These are phyloP conservation scores for Moricandia arvensis DNA, from an alignment of 345 rosid species.

Conservation along the genomic window DNA sequence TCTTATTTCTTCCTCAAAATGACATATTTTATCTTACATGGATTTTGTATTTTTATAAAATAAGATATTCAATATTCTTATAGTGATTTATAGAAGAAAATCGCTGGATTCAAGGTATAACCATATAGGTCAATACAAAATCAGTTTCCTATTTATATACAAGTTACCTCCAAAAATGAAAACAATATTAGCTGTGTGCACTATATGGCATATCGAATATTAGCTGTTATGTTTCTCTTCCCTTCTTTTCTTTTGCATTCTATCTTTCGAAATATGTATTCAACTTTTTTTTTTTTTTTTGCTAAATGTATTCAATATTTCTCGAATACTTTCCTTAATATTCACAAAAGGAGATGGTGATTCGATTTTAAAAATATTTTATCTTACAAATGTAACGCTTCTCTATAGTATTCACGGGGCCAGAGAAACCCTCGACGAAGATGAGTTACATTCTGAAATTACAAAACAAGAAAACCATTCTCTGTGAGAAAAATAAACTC, in stretches of 20 bases:
- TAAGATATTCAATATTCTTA: not conserved
- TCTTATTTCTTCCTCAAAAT: not conserved
- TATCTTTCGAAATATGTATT: not conserved
- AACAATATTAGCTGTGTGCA: constrained; percentile 28
- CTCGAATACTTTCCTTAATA: not conserved
- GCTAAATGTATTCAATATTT: not conserved
- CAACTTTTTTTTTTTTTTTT: no score
- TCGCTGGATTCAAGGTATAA: constrained; percentile 11
- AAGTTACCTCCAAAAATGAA: not conserved
- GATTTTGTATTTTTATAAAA: not conserved
- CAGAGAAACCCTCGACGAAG: not conserved
- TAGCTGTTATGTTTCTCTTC: constrained; percentile 25
- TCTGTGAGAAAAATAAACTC: not conserved
- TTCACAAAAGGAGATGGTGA: not conserved
- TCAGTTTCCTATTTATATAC: not conserved
- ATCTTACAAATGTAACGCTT: constrained; percentile 6
- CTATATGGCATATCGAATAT: constrained; percentile 20
- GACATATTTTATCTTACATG: not conserved
- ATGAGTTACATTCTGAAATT: not conserved
- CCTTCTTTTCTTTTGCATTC: not conserved
- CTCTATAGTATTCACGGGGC: not conserved
- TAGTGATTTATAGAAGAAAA: not conserved
- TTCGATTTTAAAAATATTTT: not conserved
- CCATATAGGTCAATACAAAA: not conserved
- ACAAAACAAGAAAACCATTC: not conserved